Evolutionary conservation across 441 rosid genomes (phyloP).

Genomic region (Manihot esculenta): DNA sequence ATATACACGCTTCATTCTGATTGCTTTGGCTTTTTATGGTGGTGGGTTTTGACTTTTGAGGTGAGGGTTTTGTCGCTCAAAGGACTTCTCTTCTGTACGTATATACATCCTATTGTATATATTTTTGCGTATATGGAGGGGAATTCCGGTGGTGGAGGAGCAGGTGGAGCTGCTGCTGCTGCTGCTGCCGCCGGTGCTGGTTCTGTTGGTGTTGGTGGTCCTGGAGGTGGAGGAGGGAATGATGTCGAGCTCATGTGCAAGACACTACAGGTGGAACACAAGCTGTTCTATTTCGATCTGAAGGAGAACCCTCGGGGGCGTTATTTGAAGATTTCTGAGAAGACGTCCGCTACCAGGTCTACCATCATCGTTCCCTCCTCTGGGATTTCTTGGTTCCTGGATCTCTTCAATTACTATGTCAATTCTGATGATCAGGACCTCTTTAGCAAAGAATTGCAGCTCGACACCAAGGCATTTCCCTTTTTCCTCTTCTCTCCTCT

Average conservation of each 20-base stretch:
- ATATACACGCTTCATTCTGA: too few relatives aligned
- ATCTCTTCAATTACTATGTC: conserved; percentile 93
- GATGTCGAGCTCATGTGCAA: conserved; percentile 92
- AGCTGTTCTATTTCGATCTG: conserved; percentile 94
- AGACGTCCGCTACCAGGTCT: conserved; percentile 94
- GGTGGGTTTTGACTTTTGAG: not conserved
- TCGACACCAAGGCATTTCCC: conserved; percentile 66
- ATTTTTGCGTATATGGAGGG: conserved; percentile 46
- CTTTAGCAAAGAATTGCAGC: conserved; percentile 92
- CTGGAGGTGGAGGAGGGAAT: conserved; percentile 51
- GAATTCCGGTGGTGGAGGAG: conserved; percentile 50
- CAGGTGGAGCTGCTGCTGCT: conserved; percentile 39
- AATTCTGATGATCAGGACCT: conserved; percentile 81
- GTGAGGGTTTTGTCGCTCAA: not conserved
- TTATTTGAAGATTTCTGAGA: conserved; percentile 90
- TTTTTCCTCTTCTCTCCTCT: not conserved
- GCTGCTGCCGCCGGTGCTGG: conserved; percentile 40
- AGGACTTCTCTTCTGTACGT: too few relatives aligned
- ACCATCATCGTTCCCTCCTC: conserved; percentile 94
- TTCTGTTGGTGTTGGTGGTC: conserved; percentile 15
- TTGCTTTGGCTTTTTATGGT: too few relatives aligned
- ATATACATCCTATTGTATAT: not conserved
- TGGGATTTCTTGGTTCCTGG: conserved; percentile 95
- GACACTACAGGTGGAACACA: conserved; percentile 95
- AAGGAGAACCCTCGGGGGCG: conserved; percentile 97